These are phyloP conservation scores for Polygonum aviculare DNA, from an alignment of 148 eudicot species.

Conservation along the genomic window DNA sequence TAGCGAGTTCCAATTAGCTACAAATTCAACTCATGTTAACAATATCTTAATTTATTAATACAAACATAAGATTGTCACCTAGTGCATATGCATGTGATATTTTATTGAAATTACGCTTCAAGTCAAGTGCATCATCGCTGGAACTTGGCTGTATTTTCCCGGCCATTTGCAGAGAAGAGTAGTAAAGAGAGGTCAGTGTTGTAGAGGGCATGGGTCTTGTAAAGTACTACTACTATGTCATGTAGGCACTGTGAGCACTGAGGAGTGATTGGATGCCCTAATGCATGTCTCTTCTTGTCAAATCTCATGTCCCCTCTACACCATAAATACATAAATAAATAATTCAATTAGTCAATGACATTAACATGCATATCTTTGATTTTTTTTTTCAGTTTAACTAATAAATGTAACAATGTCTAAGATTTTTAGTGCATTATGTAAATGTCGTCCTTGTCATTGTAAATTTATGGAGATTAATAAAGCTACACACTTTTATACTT, in stretches of 20 bases:
- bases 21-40: too few relatives aligned
- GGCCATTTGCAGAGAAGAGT: background rate
- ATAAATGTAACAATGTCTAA: background rate
- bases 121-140: background rate
- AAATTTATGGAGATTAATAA: background rate
- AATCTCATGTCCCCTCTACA: slow-evolving; percentile 10
- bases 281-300: slow-evolving; percentile 26
- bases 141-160: background rate
- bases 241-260: slow-evolving; percentile 12
- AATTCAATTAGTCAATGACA: too few relatives aligned
- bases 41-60: too few relatives aligned
- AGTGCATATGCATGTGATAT: too few relatives aligned
- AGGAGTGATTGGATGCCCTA: slow-evolving; percentile 44
- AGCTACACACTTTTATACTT: background rate
- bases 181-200: background rate
- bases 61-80: too few relatives aligned
- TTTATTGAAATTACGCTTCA: too few relatives aligned
- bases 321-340: too few relatives aligned
- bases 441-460: background rate
- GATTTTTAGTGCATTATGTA: background rate
- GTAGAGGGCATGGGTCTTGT: background rate
- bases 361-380: too few relatives aligned
- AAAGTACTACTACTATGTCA: background rate
- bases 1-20: too few relatives aligned
- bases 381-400: too few relatives aligned